Evolutionary conservation across 2,329 filamentous ascomycete species (phyloP).

Genomic region (Neoscytalidium dimidiatum): DNA sequence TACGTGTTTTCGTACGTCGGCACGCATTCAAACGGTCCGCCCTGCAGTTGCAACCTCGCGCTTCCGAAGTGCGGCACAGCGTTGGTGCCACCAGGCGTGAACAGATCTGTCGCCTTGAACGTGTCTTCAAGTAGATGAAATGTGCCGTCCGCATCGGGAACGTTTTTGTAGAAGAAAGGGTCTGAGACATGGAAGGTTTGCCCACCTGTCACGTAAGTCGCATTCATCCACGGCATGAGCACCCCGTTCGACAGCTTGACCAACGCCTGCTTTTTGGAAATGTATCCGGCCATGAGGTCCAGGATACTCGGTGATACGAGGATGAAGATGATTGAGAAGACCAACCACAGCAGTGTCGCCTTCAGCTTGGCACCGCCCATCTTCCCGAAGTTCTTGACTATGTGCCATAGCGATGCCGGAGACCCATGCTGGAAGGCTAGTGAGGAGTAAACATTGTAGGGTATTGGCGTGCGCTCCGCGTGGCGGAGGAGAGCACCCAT

Average conservation of each 20-base stretch:
- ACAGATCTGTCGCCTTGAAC: neutral
- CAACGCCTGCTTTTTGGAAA: slow-evolving; percentile 4
- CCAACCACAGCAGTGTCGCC: slow-evolving; percentile 14
- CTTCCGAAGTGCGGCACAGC: slow-evolving; percentile 1
- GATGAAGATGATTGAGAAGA: slow-evolving; percentile 15
- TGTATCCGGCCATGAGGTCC: slow-evolving; percentile 18
- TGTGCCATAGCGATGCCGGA: neutral
- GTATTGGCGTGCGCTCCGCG: slow-evolving; percentile 3
- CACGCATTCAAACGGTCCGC: slow-evolving; percentile 3
- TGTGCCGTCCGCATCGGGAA: neutral
- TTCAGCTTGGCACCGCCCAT: neutral
- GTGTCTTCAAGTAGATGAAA: neutral
- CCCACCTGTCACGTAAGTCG: neutral
- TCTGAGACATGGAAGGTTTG: neutral
- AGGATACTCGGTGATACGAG: slow-evolving; percentile 6
- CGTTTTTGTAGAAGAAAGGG: slow-evolving; percentile 1
- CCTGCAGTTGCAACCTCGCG: neutral
- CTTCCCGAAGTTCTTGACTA: neutral
- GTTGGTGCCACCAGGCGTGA: neutral
- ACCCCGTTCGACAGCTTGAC: neutral
- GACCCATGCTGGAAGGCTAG: neutral
- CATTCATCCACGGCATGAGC: neutral
- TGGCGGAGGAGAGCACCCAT: slow-evolving; percentile 15
- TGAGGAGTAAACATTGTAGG: slow-evolving; percentile 9
- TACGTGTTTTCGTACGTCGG: slow-evolving; percentile 5